phyloP scores from a whole-genome alignment of 148 eudicot genomes.

The Rhododendron vialii region DNA sequence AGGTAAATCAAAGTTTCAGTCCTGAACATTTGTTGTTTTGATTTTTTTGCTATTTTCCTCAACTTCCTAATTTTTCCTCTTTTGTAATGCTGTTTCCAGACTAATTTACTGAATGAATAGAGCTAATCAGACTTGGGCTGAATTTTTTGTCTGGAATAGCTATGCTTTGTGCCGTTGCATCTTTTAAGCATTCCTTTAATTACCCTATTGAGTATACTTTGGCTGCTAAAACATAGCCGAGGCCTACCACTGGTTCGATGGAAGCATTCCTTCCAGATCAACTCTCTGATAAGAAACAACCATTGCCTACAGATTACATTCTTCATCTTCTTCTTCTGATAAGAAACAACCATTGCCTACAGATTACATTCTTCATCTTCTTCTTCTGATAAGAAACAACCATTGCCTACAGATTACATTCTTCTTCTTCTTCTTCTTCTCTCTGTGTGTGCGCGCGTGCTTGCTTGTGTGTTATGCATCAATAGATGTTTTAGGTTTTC shows the following conservation, averaged over 20 bases:
- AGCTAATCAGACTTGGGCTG: background rate
- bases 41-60: background rate
- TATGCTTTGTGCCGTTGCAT: background rate
- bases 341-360: no score
- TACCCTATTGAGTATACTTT: background rate
- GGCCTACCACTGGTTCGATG: background rate
- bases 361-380: no score
- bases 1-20: constrained; percentile 36
- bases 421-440: no score
- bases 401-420: no score
- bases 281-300: background rate
- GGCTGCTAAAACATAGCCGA: background rate
- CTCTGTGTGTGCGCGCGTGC: no score
- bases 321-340: background rate
- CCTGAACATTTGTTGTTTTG: background rate
- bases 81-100: background rate
- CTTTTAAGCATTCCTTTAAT: background rate
- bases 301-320: background rate
- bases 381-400: no score
- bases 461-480: background rate
- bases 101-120: background rate
- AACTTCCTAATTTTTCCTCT: background rate
- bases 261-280: background rate
- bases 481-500: background rate
- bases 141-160: background rate